These are phyloP conservation scores for Anisodus acutangulus DNA, from an alignment of 257 asterid species.

Conservation along the genomic window DNA sequence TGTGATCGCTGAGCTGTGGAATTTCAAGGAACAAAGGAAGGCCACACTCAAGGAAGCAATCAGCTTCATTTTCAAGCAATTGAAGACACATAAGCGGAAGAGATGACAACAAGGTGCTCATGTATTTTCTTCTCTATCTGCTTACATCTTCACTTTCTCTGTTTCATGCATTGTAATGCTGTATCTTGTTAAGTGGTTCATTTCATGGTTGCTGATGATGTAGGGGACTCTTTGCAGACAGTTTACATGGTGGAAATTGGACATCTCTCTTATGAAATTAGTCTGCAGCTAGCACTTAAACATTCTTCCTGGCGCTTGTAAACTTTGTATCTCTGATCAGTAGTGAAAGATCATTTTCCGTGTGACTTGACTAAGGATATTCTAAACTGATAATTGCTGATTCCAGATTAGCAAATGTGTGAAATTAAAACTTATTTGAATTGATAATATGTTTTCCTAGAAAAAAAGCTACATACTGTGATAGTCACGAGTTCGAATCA, in stretches of 20 bases:
- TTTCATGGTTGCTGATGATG: background rate
- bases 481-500: too few species aligned
- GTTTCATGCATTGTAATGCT: too few species aligned
- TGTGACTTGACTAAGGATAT: background rate
- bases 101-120: slow-evolving; percentile 27
- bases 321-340: background rate
- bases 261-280: background rate
- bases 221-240: background rate
- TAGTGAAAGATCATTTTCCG: background rate
- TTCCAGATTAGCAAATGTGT: background rate
- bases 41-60: slow-evolving; percentile 51
- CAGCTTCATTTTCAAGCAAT: slow-evolving; percentile 41
- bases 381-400: background rate
- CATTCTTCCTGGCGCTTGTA: background rate
- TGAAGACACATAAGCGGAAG: slow-evolving; percentile 39
- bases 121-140: background rate
- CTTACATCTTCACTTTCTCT: too few species aligned
- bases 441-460: too few species aligned
- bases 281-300: background rate
- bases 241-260: background rate
- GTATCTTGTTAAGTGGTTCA: too few species aligned
- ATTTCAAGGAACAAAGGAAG: slow-evolving; percentile 44
- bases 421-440: background rate
- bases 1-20: slow-evolving; percentile 49
- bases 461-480: too few species aligned